These are phyloP conservation scores for Hygrophorus russula DNA, from an alignment of 768 basidiomycete genomes.

Conservation along the genomic window DNA sequence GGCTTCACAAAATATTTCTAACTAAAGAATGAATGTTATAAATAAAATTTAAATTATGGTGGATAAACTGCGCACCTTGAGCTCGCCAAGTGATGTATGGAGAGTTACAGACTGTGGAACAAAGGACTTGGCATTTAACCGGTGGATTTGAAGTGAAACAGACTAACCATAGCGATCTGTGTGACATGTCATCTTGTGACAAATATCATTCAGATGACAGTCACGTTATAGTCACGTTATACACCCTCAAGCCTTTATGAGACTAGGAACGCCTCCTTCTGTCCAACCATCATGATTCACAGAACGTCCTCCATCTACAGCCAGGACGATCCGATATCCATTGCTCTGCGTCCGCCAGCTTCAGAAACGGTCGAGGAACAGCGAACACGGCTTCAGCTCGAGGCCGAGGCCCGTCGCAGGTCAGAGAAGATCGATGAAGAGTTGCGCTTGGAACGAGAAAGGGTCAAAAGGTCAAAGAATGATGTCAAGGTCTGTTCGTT, in stretches of 20 bases:
- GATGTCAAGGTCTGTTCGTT: constrained; percentile 55
- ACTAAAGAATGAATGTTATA: constrained; percentile 30
- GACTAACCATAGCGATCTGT: constrained; percentile 8
- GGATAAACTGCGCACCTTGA: constrained; percentile 58
- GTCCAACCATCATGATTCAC: constrained; percentile 27
- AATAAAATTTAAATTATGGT: background rate
- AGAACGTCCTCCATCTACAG: constrained; percentile 65
- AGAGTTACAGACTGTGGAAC: constrained; percentile 76
- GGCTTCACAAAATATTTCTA: constrained; percentile 96
- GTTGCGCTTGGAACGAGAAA: constrained; percentile 58
- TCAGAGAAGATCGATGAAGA: constrained; percentile 81
- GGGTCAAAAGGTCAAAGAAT: constrained; percentile 49
- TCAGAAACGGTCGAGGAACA: constrained; percentile 61
- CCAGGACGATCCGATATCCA: constrained; percentile 66
- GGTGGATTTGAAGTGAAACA: constrained; percentile 8
- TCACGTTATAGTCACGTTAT: too few species aligned
- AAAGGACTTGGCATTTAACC: background rate
- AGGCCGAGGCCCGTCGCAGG: constrained; percentile 64
- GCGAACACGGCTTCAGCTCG: constrained; percentile 43
- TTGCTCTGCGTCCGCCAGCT: constrained; percentile 51
- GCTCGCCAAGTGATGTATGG: constrained; percentile 87
- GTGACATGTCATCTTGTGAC: constrained; percentile 10
- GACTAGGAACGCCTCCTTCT: constrained; percentile 12
- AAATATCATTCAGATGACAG: too few species aligned
- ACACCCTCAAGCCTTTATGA: constrained; percentile 8